Evolutionary conservation across 768 basidiomycete genomes (phyloP), one percentile per base, ranked within the genome.

Genomic region (Amanita pallidorosea): DNA sequence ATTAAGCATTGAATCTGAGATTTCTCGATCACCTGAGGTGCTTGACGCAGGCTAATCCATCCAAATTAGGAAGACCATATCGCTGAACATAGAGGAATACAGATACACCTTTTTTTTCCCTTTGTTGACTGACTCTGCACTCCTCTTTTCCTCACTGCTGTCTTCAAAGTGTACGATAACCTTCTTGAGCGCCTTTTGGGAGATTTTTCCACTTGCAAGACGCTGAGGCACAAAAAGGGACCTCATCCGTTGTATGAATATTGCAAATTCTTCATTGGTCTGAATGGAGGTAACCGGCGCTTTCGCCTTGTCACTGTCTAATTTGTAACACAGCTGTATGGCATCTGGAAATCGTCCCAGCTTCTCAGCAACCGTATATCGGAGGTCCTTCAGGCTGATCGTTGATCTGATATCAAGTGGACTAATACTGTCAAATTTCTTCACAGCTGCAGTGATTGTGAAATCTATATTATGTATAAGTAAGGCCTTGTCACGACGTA

Each of bases 21-120:
- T 23, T 43, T 23, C 42, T 43, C 23, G 42, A 43, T 43, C 42
- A 11, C 42, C 22, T 22, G 25, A 17, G 3, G 42, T 4, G 29
- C 4, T 22, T 9, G 20, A 11, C 18, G 5, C 2, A 4, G 18
- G 7, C 7, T 6, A 20, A 43, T 11, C 17, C 18, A 4, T 4
- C 9, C 11, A 2, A 43, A 23, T 20, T 11, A 20, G 18, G 9
- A 43, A n/a, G n/a, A n/a, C n/a, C n/a, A n/a, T n/a, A n/a, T n/a
- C n/a, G n/a, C n/a, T n/a, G n/a, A n/a, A n/a, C n/a, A n/a, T n/a
- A n/a, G n/a, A n/a, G n/a, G n/a, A n/a, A n/a, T n/a, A n/a, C n/a
- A n/a, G n/a, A n/a, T n/a, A n/a, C n/a, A n/a, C 42, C 20, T 43
- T 43, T 43, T 43, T 43, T 43, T 43, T 43, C 42, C 42, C 42